Percentiles rank a stretch among this genome's conserved stretches.
phyloP scores from a whole-genome alignment of 169 alveolate genomes.

The Hammondia hammondi region DNA sequence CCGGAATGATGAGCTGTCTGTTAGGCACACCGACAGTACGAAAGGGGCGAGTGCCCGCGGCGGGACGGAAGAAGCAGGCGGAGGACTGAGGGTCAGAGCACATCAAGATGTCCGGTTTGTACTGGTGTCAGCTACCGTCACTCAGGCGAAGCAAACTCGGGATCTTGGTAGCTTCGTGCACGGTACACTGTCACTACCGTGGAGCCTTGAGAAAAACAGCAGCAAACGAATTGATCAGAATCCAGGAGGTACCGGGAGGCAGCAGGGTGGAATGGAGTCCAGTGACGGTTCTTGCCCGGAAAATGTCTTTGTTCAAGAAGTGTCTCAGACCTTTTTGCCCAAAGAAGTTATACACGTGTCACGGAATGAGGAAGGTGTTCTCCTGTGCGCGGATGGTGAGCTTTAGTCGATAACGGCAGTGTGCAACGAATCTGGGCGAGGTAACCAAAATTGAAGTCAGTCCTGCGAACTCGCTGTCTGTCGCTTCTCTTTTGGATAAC shows the following conservation, averaged over 20 bases:
- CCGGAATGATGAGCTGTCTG: neutral
- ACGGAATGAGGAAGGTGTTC: neutral
- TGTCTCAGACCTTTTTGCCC: neutral
- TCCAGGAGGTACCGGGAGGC: too few species aligned
- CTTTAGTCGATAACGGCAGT: too few species aligned
- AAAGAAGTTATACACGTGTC: neutral
- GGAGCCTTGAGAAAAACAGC: neutral
- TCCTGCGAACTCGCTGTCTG: too few species aligned
- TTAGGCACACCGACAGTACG: neutral
- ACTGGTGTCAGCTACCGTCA: neutral
- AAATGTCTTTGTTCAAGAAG: neutral
- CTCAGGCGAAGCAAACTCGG: neutral
- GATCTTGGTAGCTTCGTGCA: neutral
- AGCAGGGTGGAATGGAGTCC: too few species aligned
- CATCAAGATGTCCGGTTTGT: neutral
- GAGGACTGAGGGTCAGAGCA: neutral
- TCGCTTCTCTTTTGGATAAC: too few species aligned
- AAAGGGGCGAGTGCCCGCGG: neutral
- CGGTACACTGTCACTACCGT: neutral
- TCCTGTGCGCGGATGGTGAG: constrained; percentile 8
- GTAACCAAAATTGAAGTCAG: too few species aligned
- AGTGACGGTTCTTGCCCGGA: neutral
- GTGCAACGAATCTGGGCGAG: too few species aligned
- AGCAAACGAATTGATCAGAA: neutral
- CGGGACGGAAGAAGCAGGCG: neutral